Evolutionary conservation across 176 grass and related monocot species (phyloP).

Genomic region (Oryza longistaminata): DNA sequence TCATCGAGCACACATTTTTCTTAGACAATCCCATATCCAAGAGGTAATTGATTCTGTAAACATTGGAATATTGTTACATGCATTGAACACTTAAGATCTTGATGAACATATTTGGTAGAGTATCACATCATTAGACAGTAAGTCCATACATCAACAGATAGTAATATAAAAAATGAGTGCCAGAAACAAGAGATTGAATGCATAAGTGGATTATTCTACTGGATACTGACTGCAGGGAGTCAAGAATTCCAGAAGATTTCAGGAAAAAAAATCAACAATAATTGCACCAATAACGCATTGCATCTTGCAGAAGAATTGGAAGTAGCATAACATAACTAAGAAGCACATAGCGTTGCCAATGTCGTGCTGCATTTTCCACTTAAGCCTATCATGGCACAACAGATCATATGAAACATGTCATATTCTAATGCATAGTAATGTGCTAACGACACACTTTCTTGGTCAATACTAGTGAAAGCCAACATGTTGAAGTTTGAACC

Average conservation of each 20-base stretch:
- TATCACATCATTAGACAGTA: slow-evolving; percentile 3
- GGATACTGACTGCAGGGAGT: background rate
- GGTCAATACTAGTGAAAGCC: background rate
- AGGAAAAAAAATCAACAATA: background rate
- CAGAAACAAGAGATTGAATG: background rate
- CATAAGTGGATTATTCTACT: background rate
- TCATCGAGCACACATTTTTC: slow-evolving; percentile 80
- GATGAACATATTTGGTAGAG: background rate
- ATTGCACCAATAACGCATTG: background rate
- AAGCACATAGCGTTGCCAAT: background rate
- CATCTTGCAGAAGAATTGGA: background rate
- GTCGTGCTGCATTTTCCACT: background rate
- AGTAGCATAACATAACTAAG: background rate
- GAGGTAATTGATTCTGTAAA: slow-evolving; percentile 71
- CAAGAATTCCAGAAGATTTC: slow-evolving; percentile 5
- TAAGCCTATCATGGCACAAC: background rate
- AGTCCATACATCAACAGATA: background rate
- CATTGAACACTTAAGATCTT: slow-evolving; percentile 7
- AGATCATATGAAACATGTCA: background rate
- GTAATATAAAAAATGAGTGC: background rate
- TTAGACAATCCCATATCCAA: slow-evolving; percentile 63
- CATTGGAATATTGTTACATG: slow-evolving; percentile 8
- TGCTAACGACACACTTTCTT: background rate
- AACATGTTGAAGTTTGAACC: background rate
- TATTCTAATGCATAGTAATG: background rate